Base-by-base conservation (phyloP, 2,329 filamentous ascomycete species). In the Alternaria gaisen region DNA sequence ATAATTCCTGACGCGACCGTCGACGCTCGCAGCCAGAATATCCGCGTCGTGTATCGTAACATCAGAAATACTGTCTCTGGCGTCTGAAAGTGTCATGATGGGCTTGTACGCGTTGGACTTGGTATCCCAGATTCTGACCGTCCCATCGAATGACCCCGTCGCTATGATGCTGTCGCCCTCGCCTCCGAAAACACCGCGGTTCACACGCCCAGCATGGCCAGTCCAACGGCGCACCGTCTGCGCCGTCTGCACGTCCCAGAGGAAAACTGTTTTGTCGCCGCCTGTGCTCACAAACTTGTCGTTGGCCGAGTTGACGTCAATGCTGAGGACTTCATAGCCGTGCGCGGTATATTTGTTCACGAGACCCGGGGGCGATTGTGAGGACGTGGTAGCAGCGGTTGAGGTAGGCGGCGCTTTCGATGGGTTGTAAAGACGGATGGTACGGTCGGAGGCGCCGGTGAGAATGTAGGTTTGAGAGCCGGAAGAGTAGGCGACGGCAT, bases 281-380 rank as follows among this genome's bases (percentile, higher is more conserved):
- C 95, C 95, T 1, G 88, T 87, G n/a, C 90, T 94, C 10, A 89
- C 90, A 78, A 99, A 97, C 43, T 88, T 88, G 67, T 92, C 87
- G 79, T 99, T 99, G 81, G 93, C 90, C 24, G 82, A 74, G 18
- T 83, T 78, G 51, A 97, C 90, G 53, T 87, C 84, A 40, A 99
- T 84, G 67, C 92, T 91, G 61, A 97, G 89, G 8, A 99, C 91
- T 70, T 94, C 91, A 82, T 99, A 97, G 68, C 93, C 94, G 80
- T 99, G 95, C 3, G 91, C 92, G 36, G 89, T 83, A 81, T 97
- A 99, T 36, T 88, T 91, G 80, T 97, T 94, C 74, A 99, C 92
- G 4, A 95, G 88, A 2, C 79, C 72, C 2, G 72, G 47, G 66
- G 75, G 40, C 46, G 64, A 67, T 18, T 65, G 53, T n/a, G 66